phyloP scores from a whole-genome alignment of 768 basidiomycete species.

The Fomitopsis serialis region DNA sequence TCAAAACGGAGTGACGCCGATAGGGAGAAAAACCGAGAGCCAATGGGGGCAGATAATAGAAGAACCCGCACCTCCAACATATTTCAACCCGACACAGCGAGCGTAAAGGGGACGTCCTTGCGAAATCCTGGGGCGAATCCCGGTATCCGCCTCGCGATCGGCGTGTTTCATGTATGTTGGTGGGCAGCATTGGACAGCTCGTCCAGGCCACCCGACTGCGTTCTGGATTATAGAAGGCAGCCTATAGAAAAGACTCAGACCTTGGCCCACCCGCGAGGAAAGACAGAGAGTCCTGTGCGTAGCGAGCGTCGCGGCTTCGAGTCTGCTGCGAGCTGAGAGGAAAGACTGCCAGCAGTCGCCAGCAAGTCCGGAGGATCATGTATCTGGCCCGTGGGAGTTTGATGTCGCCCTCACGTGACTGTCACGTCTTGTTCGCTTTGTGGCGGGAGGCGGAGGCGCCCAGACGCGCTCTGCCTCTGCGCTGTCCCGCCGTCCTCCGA shows the following conservation, averaged over 20 bases:
- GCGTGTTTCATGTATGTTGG: slow-evolving; percentile 27
- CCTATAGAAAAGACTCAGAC: slow-evolving; percentile 36
- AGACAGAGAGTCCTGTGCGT: slow-evolving; percentile 23
- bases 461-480: not conserved
- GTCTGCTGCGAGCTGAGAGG: slow-evolving; percentile 22
- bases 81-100: not conserved
- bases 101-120: no score
- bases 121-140: no score
- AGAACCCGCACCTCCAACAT: not conserved
- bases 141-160: no score
- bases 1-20: not conserved
- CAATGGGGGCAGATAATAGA: not conserved
- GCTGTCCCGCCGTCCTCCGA: no score
- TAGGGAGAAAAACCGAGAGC: not conserved
- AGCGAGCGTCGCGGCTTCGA: slow-evolving; percentile 39
- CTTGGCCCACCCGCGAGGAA: slow-evolving; percentile 33
- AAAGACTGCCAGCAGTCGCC: not conserved
- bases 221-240: no score
- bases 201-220: no score
- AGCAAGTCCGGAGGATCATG: not conserved
- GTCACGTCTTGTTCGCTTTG: not conserved
- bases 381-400: not conserved
- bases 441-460: not conserved
- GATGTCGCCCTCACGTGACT: not conserved
- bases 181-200: slow-evolving; percentile 17